Evolutionary conservation across 2,329 filamentous ascomycete genomes (phyloP).

Genomic region (Pseudonectria foliicola): DNA sequence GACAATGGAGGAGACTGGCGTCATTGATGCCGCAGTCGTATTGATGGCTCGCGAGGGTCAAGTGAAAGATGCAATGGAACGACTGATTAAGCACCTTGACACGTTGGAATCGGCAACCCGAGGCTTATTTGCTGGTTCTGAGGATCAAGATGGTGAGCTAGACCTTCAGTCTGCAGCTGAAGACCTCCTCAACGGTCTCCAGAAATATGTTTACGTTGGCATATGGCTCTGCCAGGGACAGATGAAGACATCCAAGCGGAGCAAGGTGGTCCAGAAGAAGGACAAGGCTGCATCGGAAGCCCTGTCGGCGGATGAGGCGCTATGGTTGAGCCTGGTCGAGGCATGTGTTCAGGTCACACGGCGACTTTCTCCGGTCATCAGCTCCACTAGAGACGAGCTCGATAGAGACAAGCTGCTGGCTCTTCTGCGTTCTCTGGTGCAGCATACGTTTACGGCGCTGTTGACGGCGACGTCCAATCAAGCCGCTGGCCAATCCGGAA

Average conservation of each 20-base stretch:
- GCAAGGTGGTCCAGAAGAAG: conserved; percentile 42
- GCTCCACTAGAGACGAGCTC: conserved; percentile 28
- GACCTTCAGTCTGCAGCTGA: conserved; percentile 57
- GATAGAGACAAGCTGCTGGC: conserved; percentile 56
- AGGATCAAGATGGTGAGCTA: conserved; percentile 44
- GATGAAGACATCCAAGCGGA: conserved; percentile 51
- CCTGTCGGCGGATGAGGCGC: conserved; percentile 45
- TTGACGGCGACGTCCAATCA: conserved; percentile 64
- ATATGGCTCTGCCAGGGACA: conserved; percentile 94
- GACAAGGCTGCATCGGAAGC: conserved; percentile 35
- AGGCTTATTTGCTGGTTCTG: conserved; percentile 60
- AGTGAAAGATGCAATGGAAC: conserved; percentile 72
- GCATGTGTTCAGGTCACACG: conserved; percentile 57
- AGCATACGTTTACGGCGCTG: conserved; percentile 83
- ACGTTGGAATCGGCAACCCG: conserved; percentile 73
- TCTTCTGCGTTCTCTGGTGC: conserved; percentile 71
- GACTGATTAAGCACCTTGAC: conserved; percentile 72
- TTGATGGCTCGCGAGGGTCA: conserved; percentile 86
- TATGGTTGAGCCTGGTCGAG: conserved; percentile 58
- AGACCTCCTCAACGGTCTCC: conserved; percentile 67
- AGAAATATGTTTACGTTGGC: conserved; percentile 87
- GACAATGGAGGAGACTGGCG: conserved; percentile 80
- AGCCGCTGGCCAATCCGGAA: conserved; percentile 24
- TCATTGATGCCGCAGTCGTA: conserved; percentile 87
- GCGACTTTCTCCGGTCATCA: conserved; percentile 51